Conservation (phyloP, 768 basidiomycete species). For the Nevesoporus exiguus region DNA sequence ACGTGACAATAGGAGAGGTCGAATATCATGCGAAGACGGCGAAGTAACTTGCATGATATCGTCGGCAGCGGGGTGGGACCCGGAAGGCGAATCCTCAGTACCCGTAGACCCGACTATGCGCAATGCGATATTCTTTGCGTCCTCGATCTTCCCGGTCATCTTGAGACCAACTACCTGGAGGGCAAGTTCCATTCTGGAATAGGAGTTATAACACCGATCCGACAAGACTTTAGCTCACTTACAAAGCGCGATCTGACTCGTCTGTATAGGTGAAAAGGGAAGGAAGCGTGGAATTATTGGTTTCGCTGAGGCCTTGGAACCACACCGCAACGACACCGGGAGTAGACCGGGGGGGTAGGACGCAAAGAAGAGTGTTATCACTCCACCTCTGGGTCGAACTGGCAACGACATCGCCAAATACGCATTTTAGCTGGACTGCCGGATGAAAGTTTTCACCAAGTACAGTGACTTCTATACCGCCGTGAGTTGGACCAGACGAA, state of each 20-base stretch:
- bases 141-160: slow-evolving; percentile 94
- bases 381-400: slow-evolving; percentile 89
- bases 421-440: slow-evolving; percentile 63
- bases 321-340: slow-evolving; percentile 89
- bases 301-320: slow-evolving; percentile 73
- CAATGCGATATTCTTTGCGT: slow-evolving; percentile 90
- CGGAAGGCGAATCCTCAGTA: slow-evolving; percentile 42
- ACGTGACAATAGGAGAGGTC: slow-evolving; percentile 53
- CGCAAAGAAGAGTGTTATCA: slow-evolving; percentile 88
- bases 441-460: slow-evolving; percentile 89
- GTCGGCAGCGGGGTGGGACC: slow-evolving; percentile 30
- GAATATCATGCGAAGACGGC: slow-evolving; percentile 47
- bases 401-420: slow-evolving; percentile 82
- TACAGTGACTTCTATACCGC: slow-evolving; percentile 92
- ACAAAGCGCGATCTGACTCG: slow-evolving; percentile 86
- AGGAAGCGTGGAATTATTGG: slow-evolving; percentile 49
- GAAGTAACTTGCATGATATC: slow-evolving; percentile 55
- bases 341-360: slow-evolving; percentile 76
- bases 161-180: slow-evolving; percentile 93
- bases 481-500: slow-evolving; percentile 78
- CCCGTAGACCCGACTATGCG: slow-evolving; percentile 82
- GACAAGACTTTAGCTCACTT: slow-evolving; percentile 33
- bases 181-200: slow-evolving; percentile 85
- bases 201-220: slow-evolving; percentile 11
- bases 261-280: slow-evolving; percentile 88